A percentile compares a stretch with the other conserved stretches of the same genome.
Evolutionary conservation across 441 rosid genomes (phyloP).

Genomic region (Eutrema salsugineum): DNA sequence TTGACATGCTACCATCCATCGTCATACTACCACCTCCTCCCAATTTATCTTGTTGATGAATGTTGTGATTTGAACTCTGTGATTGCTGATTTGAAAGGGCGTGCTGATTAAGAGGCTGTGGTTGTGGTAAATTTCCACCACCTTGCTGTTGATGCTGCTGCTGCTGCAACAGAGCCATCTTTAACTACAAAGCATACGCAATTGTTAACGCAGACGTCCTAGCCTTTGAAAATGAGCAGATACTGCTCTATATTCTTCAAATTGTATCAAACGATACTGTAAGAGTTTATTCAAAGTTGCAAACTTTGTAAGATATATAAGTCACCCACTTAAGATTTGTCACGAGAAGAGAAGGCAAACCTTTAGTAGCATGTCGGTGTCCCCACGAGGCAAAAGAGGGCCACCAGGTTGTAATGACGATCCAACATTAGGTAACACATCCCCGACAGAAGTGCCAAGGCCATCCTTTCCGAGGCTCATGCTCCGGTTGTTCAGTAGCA

Average conservation of each 20-base stretch:
- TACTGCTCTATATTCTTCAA: not conserved
- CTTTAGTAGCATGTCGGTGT: constrained; percentile 59
- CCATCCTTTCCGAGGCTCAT: constrained; percentile 68
- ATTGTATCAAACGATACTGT: not conserved
- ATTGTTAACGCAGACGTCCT: not conserved
- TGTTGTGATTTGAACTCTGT: constrained; percentile 56
- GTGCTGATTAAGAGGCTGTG: constrained; percentile 54
- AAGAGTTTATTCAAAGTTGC: not conserved
- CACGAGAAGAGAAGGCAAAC: constrained; percentile 29
- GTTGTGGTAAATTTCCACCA: constrained; percentile 40
- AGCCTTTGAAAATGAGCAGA: not conserved
- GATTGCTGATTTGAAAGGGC: constrained; percentile 68
- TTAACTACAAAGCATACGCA: constrained; percentile 38
- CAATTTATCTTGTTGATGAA: constrained; percentile 71
- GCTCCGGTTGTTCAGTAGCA: constrained; percentile 57
- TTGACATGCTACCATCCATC: constrained; percentile 72
- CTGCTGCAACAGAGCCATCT: constrained; percentile 53
- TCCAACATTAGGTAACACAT: constrained; percentile 55
- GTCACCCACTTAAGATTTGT: not conserved
- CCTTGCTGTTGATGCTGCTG: constrained; percentile 51
- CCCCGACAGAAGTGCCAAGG: constrained; percentile 53
- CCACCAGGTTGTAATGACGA: constrained; percentile 58
- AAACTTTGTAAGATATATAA: not conserved
- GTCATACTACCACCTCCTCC: constrained; percentile 53
- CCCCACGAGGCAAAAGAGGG: constrained; percentile 49